Base-by-base conservation (phyloP, 345 rosid genomes). In the Acer negundo region DNA sequence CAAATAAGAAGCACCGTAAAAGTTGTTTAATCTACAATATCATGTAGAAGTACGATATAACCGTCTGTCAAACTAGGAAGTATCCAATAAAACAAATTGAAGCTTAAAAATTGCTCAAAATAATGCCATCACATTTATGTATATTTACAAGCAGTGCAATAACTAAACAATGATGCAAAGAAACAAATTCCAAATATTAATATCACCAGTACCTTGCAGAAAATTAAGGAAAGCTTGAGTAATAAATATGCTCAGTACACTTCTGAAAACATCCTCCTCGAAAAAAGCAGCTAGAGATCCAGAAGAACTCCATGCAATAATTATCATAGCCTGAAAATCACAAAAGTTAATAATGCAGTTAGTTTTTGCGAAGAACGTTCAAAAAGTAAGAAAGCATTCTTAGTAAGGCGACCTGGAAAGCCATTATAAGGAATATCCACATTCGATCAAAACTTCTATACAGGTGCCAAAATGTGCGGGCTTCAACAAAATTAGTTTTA, bases 401-500 rank as follows among this genome's bases (percentile, higher is more conserved):
- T 47, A 17, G 56, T 67, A 72, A 72, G 40, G 72, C 40, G 73
- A 96, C 99, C 94, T 96, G 99, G 10, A 94, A 90, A 81, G 97
- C 90, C 89, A 96, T 67, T 61, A 87, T 78, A 79, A 94, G 78
- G 87, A 96, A 96, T 84, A 96, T 92, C 99, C 99, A 96, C 99
- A 92, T 90, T 47, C 99, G 90, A 73, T 96, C 99, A 75, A 96
- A 96, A 85, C 95, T 94, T 82, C 99, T 86, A 80, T 78, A 96
- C 8, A 96, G 92, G 85, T 96, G 93, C 92, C 90, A 91, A 89
- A 96, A 96, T 5, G 99, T 94, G 35, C 97, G 97, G 77, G 89
- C 93, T 91, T 96, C 99, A 74, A 96, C 99, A 90, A 96, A 96
- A 85, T 94, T 94, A 64, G 97, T 91, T 86, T 96, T 96, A 67